phyloP scores from a whole-genome alignment of 23 red algal genomes.

The Gracilaria gracilis region DNA sequence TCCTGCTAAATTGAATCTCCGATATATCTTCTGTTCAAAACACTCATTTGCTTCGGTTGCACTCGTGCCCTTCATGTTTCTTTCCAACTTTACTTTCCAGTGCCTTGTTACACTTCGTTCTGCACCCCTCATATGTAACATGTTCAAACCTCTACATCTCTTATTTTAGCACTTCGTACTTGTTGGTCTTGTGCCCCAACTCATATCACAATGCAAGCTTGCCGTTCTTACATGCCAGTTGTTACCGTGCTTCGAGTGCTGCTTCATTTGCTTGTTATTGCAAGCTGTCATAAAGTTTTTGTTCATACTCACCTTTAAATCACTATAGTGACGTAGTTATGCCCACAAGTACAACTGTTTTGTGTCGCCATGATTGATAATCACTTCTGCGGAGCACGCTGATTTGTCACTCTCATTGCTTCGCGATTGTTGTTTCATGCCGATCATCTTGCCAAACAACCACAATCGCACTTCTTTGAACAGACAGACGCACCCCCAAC shows the following conservation, averaged over 20 bases:
- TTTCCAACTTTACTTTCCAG: neutral
- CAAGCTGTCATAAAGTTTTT: too few species aligned
- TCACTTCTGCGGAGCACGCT: neutral
- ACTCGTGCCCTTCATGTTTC: too few species aligned
- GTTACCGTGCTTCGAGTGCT: too few species aligned
- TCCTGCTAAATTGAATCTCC: too few species aligned
- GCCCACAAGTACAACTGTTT: neutral
- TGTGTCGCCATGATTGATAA: too few species aligned
- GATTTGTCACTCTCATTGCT: constrained; percentile 7
- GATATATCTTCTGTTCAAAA: too few species aligned
- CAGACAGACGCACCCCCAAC: neutral
- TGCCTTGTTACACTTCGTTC: neutral
- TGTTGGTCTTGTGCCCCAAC: neutral
- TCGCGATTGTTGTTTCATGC: constrained; percentile 14
- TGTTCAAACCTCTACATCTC: neutral
- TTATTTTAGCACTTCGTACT: neutral
- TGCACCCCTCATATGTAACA: neutral
- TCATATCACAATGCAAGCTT: neutral
- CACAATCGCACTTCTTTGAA: neutral
- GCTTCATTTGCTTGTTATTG: too few species aligned
- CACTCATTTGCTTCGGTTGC: too few species aligned
- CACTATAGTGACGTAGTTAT: too few species aligned
- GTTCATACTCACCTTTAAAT: too few species aligned
- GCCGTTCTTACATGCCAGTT: neutral
- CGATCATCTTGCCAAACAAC: neutral